phyloP scores from a whole-genome alignment of 2,329 filamentous ascomycete species.

The Alternaria gansuensis region DNA sequence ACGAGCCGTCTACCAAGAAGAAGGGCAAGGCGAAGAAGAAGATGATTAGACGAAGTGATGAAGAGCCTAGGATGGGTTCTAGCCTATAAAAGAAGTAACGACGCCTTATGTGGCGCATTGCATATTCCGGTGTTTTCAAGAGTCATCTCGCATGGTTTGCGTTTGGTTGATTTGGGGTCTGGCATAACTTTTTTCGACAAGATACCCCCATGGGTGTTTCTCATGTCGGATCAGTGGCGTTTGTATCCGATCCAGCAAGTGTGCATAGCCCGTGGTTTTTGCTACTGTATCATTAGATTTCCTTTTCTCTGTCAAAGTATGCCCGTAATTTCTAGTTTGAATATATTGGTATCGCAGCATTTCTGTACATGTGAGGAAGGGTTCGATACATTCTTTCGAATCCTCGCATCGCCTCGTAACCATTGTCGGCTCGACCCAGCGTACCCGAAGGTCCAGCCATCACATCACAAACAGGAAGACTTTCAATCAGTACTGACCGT shows the following conservation, averaged over 20 bases:
- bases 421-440: too few species aligned
- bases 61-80: conserved; percentile 40
- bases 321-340: conserved; percentile 8
- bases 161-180: conserved; percentile 9
- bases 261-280: neutral
- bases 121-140: conserved; percentile 20
- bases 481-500: too few species aligned
- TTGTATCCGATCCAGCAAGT: neutral
- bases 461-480: too few species aligned
- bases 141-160: conserved; percentile 13
- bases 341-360: conserved; percentile 4
- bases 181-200: conserved; percentile 14
- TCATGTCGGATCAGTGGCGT: conserved; percentile 12
- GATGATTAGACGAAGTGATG: conserved; percentile 30
- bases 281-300: conserved; percentile 7
- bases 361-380: too few species aligned
- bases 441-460: too few species aligned
- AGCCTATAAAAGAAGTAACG: conserved; percentile 29
- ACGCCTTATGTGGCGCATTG: conserved; percentile 5
- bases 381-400: too few species aligned
- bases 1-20: conserved; percentile 35
- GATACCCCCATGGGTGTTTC: conserved; percentile 16
- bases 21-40: conserved; percentile 48
- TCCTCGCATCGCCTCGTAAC: too few species aligned
- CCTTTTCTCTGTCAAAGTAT: neutral